These are phyloP conservation scores for Candida smagusa DNA, from an alignment of 1,139 yeast genomes.

Conservation along the genomic window DNA sequence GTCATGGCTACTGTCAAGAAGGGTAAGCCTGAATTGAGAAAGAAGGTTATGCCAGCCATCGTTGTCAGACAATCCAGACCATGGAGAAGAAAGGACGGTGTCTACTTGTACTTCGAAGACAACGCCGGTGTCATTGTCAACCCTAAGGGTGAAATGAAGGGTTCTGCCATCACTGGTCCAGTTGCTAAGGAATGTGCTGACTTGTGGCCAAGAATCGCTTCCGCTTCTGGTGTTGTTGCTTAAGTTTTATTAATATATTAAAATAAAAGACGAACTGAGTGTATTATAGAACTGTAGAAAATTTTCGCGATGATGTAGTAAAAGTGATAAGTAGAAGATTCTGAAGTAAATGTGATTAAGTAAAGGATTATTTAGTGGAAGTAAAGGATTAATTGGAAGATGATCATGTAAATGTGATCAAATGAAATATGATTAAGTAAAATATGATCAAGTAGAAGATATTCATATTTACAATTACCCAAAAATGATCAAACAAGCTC, in stretches of 20 bases:
- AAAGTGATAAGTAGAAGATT: too few relatives aligned
- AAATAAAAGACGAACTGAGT: slow-evolving; percentile 1
- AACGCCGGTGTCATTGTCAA: slow-evolving; percentile 99
- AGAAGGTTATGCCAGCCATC: slow-evolving; percentile 99
- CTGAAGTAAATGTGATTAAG: too few relatives aligned
- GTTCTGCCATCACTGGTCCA: slow-evolving; percentile 99
- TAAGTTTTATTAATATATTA: slow-evolving; percentile 60
- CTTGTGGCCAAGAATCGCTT: slow-evolving; percentile 99
- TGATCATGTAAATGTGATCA: too few relatives aligned
- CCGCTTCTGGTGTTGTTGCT: slow-evolving; percentile 99
- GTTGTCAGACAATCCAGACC: slow-evolving; percentile 99
- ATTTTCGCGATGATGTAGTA: too few relatives aligned
- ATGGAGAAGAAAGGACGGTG: slow-evolving; percentile 99
- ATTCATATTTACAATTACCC: too few relatives aligned
- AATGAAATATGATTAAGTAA: too few relatives aligned
- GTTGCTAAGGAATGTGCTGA: slow-evolving; percentile 99
- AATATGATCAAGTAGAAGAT: too few relatives aligned
- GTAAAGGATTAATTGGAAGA: too few relatives aligned
- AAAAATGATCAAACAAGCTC: too few relatives aligned
- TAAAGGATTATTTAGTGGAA: too few relatives aligned
- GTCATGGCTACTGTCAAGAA: slow-evolving; percentile 99
- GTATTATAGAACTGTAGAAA: neutral
- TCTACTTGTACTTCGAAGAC: slow-evolving; percentile 99
- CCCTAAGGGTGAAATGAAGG: slow-evolving; percentile 99
- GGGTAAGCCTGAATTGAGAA: slow-evolving; percentile 99